Conservation (phyloP, 495 filamentous ascomycete genomes). For the Chaetomium fimeti region DNA sequence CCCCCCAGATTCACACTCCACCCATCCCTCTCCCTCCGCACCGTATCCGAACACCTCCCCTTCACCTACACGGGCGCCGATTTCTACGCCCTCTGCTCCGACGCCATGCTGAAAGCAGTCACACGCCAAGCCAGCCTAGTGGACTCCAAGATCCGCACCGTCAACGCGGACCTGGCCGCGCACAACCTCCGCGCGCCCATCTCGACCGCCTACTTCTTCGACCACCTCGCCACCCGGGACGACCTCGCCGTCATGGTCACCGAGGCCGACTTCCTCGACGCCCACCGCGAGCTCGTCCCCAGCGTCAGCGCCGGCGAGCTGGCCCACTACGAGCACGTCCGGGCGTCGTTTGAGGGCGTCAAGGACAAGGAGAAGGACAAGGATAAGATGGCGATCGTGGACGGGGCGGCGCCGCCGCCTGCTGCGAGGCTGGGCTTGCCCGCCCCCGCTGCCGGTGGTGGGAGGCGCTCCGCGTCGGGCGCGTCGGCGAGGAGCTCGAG, state of each 20-base stretch:
- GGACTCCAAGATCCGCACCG: slow-evolving; percentile 73
- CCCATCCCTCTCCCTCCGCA: slow-evolving; percentile 67
- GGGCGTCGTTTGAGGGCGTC: slow-evolving; percentile 70
- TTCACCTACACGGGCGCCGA: slow-evolving; percentile 98
- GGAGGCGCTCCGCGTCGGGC: slow-evolving; percentile 24
- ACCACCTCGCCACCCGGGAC: slow-evolving; percentile 77
- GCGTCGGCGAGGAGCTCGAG: slow-evolving; percentile 28
- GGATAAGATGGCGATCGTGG: slow-evolving; percentile 23
- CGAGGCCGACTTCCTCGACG: slow-evolving; percentile 80
- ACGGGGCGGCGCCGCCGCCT: no score
- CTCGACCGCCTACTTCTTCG: slow-evolving; percentile 89
- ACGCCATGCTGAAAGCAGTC: slow-evolving; percentile 98
- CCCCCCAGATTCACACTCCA: slow-evolving; percentile 70
- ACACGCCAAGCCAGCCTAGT: slow-evolving; percentile 83
- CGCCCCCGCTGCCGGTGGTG: slow-evolving; percentile 12
- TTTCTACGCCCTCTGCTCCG: slow-evolving; percentile 92
- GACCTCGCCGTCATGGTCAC: slow-evolving; percentile 84
- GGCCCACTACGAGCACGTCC: slow-evolving; percentile 83
- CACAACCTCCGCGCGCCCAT: slow-evolving; percentile 41
- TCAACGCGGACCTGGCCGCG: slow-evolving; percentile 48
- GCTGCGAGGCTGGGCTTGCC: slow-evolving; percentile 12
- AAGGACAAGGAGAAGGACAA: slow-evolving; percentile 68
- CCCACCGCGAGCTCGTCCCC: slow-evolving; percentile 81
- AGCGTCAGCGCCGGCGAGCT: slow-evolving; percentile 91
- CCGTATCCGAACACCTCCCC: slow-evolving; percentile 74